Evolutionary conservation across 2,329 filamentous ascomycete genomes (phyloP), one percentile per base, ranked within the genome.

Genomic region (Colletotrichum eremochloae): DNA sequence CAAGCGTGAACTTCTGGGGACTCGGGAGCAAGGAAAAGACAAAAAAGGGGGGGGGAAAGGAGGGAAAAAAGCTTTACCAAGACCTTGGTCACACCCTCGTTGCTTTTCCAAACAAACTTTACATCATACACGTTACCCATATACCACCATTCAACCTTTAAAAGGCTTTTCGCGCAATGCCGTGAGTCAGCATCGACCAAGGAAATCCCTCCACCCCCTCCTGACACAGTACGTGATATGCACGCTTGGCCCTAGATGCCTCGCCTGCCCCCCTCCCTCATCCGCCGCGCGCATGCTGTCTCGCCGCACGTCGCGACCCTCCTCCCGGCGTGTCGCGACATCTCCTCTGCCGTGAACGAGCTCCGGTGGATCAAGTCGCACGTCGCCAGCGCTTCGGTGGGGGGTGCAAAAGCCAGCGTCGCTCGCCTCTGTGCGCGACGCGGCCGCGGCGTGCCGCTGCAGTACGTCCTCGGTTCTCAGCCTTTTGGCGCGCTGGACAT

Each of bases 381-480:
- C 78, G 86, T 87, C 74, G 80, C 84, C 46, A 76, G 75, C 68
- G 78, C 75, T 20, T 20, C 12, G 8, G 55, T 11, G 9, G 31
- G 57, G 31, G 12, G 18, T 20, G 40, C 40, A 14, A 58, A 64
- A 62, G 53, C 56, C 67, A 46, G 42, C 31, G 40, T 68, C 24
- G 74, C 80, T 9, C 74, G 77, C 1, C 80, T 91, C 8, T 90
- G 88, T 74, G 80, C 80, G 5, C 80, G 83, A 61, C 84, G 90
- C 44, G 85, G 87, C 11, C 81, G 80, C 11, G 94, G 94, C 1
- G 88, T 91, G 70, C 96, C 96, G 1, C 82, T 99, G 44, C 96
- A 98, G 80, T 98, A 98, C 79, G 87, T 98, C 31, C 84, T 99
- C 1, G 95, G 95, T 4, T 91, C 91, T 6, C 95, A 98, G 80